Base-by-base conservation (phyloP, 2,329 filamentous ascomycete genomes). In the Dendryphion nanum region DNA sequence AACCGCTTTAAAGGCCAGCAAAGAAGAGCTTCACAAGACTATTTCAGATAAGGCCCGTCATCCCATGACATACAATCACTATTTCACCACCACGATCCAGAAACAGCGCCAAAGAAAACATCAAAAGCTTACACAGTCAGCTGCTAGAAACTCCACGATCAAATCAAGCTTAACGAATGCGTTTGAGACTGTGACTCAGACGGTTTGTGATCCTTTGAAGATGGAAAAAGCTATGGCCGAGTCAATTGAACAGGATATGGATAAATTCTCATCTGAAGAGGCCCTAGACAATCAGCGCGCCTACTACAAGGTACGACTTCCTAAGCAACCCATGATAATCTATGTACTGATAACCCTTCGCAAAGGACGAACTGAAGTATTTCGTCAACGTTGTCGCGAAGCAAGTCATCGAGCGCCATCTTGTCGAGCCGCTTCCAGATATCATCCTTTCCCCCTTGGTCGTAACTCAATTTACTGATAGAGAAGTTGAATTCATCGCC, bases 221-320 rank as follows among this genome's bases (percentile, higher is more conserved):
- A n/a, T n/a, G n/a, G n/a, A n/a, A n/a, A n/a, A n/a, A n/a, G n/a
- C n/a, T n/a, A 13, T 42, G n/a, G 17, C 38, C 5, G 5, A 31
- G 2, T 24, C 4, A 1, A 17, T 51, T 6, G 44, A 59, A 28
- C 44, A 20, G 6, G 49, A 70, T 41, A 68, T 66, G 56, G 56
- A 65, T 18, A 54, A 45, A 16, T 63, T 59, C 37, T 51, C 57
- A 0, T 47, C 53, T 2, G 47, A 61, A n/a, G 64, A 70, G 20
- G 63, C 66, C 1, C 55, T 70, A 5, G 63, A 68, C 29, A 55
- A 40, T 16, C 44, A 57, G 35, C 31, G 46, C 12, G 68, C 66
- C 0, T 65, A 63, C 45, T 71, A 70, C 54, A 61, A 63, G 42
- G n/a, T n/a, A n/a, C n/a, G n/a, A n/a, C n/a, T n/a, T n/a, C n/a